Base-by-base conservation (phyloP, 306 rosid genomes). In the Rosa persica region DNA sequence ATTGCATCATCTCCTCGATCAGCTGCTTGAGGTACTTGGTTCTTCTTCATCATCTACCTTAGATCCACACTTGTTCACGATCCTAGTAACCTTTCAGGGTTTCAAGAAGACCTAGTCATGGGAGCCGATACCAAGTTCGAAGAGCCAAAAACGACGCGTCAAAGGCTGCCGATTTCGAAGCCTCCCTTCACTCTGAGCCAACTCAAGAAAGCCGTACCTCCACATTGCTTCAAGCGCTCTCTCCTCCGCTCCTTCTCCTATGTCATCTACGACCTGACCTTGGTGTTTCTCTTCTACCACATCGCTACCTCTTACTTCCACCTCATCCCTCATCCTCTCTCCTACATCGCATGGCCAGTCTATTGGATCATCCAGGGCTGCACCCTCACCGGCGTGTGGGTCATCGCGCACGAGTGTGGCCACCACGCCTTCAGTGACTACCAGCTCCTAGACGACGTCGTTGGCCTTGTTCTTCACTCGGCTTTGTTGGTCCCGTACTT, bases 361-460 rank as follows among this genome's bases (percentile, higher is more conserved):
- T 93, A 89, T 52, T 90, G 96, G 94, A 20, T 74, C 20, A 44
- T 82, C 77, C 92, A 90, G 74, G 96, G 98, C 70, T 81, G 93
- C 70, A 52, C 82, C 66, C 82, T 83, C 78, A 90, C 94, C 5
- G 94, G 90, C 2, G 82, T 88, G 17, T 91, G 96, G 96, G 93
- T 89, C 73, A 85, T 91, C 38, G 96, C 98, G 25, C 98, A 93
- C 17, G 98, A 93, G 73, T 93, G 96, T 73, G 94, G 96, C 17
- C 98, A 91, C 83, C 94, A 89, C 55, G 98, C 96, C 73, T 93
- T 93, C 36, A 88, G 96, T 58, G 87, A 89, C 22, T 83, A 88
- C 81, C 96, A 89, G 55, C 60, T 64, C 77, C 69, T 91, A 2
- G 97, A 93, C 58, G 92, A 91, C 78, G 5, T 52, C 0, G 85